Base-by-base conservation (phyloP, 2,329 filamentous ascomycete genomes). In the Alternaria triticimaculans region DNA sequence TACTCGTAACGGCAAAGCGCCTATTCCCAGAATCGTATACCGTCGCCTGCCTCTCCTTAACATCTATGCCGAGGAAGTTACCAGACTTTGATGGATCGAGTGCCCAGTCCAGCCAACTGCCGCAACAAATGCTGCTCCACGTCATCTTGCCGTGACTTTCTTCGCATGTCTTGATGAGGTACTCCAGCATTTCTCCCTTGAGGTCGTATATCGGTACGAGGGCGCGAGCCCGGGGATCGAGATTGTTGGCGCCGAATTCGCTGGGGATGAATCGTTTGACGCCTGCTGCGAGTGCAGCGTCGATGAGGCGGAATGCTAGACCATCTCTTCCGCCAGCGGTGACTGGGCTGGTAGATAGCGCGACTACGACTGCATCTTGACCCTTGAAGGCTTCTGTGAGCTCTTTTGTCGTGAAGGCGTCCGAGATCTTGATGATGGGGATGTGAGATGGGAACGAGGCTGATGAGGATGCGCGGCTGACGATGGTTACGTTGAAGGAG, bases 211-310 rank as follows among this genome's bases (percentile, higher is more conserved):
- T 76, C 0, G 81, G 81, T 21, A 69, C 67, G 6, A 83, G 60
- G 2, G 55, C 62, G 5, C 67, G 58, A 1, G 74, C 69, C 3
- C 72, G 69, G 0, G 72, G 66, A 63, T 82, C 79, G 6, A 70
- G 64, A n/a, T 78, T 76, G 58, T 83, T 76, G 33, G 73, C 68
- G 55, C 80, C 81, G 62, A 77, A 83, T 60, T 82, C 81, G 7
- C 72, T 73, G 2, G 81, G 81, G 37, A 83, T 75, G 64, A 82
- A 77, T 23, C 80, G 76, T 48, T 75, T 72, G 2, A 82, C 80
- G 12, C 80, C 79, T 1, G 80, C 79, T 1, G 78, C 74, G 41
- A 81, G 67, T 15, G 81, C 75, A 5, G 80, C 82, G 55, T 82
- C 80, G 50, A 83, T 75, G 20, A 83, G 67, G 14, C 70, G 66